Evolutionary conservation across 2,329 filamentous ascomycete genomes (phyloP), one percentile per base, ranked within the genome.

Genomic region (Neofusicoccum sp.): DNA sequence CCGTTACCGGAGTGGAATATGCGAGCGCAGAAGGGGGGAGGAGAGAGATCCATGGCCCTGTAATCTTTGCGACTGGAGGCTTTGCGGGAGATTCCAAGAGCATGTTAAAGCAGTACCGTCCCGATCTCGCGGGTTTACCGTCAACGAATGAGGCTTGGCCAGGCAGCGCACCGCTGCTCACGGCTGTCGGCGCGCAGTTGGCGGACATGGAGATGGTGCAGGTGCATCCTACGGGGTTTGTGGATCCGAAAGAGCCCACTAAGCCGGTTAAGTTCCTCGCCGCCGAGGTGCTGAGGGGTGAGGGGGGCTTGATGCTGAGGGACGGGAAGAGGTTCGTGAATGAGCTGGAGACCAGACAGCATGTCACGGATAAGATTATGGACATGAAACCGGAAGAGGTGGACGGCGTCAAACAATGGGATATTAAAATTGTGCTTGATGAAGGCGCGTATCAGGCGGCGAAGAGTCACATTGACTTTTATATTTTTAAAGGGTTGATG

Each of bases 211-310:
- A 78, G 0, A 66, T 71, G 16, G 84, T 89, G 2, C 86, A 89
- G 69, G 78, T 88, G 4, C 86, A 89, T 64, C 86, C 86, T 2
- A 87, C 86, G 0, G 84, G 84, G 0, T 88, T 89, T 66, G 75
- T 88, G 5, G 84, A 87, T 63, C 80, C 81, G 0, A 74, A 76
- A 1, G 76, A 78, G 33, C 72, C 76, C 0, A 65, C 64, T 0
- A 76, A 78, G 0, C 71, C 72, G 34, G 79, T 85, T 49, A 88
- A 88, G 70, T 84, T 88, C 65, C 79, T 88, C 3, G 85, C 85
- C 0, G 86, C 86, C 0, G 86, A 89, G 70, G 77, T 86, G 61
- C 74, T 89, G 28, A 76, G 86, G 3, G 86, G 85, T 0, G 85
- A 88, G 66, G 86, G 86, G 0, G 86, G 85, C 0, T 79, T 88